These are phyloP conservation scores for Phytophthora gonapodyides DNA, from an alignment of 352 stramenopile genomes.

Conservation along the genomic window DNA sequence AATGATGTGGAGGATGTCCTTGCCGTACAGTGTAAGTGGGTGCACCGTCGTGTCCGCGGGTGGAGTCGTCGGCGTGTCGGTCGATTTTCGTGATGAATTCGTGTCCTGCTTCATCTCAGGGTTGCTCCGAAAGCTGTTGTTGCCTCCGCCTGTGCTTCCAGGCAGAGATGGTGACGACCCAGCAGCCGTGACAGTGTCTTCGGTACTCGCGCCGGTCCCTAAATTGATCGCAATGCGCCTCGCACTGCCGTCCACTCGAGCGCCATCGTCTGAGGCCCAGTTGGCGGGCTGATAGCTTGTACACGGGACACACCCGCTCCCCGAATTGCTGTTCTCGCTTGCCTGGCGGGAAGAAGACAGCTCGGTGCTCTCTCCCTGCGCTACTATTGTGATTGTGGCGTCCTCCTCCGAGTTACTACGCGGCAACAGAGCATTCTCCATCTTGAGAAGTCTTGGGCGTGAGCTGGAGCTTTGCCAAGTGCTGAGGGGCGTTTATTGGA, in stretches of 20 bases:
- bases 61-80: slow-evolving; percentile 13
- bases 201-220: not conserved
- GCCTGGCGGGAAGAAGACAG: not conserved
- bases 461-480: slow-evolving; percentile 22
- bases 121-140: slow-evolving; percentile 31
- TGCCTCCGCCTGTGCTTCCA: slow-evolving; percentile 10
- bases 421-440: slow-evolving; percentile 14
- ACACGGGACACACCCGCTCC: too few relatives aligned
- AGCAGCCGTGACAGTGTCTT: too few relatives aligned
- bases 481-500: slow-evolving; percentile 11
- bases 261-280: slow-evolving; percentile 31
- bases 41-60: slow-evolving; percentile 21
- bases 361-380: slow-evolving; percentile 7
- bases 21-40: slow-evolving; percentile 57
- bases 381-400: slow-evolving; percentile 26
- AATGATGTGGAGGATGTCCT: slow-evolving; percentile 55
- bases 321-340: slow-evolving; percentile 2
- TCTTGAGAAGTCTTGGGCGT: slow-evolving; percentile 9
- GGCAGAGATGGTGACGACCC: slow-evolving; percentile 9
- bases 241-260: slow-evolving; percentile 28
- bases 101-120: slow-evolving; percentile 19
- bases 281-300: slow-evolving; percentile 25
- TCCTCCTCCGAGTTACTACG: slow-evolving; percentile 3
- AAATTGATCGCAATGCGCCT: slow-evolving; percentile 35
- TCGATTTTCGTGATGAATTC: slow-evolving; percentile 10